Base-by-base conservation (phyloP, 306 rosid species). In the Corylus avellana region DNA sequence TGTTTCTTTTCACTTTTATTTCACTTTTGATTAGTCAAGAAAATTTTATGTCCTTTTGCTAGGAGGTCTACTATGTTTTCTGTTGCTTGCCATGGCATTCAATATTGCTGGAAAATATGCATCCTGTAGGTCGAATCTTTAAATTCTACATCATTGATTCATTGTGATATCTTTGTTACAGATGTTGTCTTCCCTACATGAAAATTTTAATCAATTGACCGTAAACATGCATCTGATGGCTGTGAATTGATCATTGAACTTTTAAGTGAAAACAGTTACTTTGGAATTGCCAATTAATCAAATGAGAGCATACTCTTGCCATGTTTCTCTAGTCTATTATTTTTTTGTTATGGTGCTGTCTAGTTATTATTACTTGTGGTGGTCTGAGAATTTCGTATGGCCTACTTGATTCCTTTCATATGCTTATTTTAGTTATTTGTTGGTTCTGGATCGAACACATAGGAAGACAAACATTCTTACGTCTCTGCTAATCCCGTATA, bases 401-500 rank as follows among this genome's bases (percentile, higher is more conserved):
- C 10, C 67, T 1, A 2, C 20, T 35, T n/a, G 51, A 29, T 20
- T 20, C 8, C 8, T 49, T 71, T 29, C 66, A 29, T 27, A 18
- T 81, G 57, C 74, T 74, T 7, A 18, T 25, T 84, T 82, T 83
- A 95, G 99, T 47, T 95, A 95, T 77, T 83, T 95, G 86, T 80
- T 95, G 90, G 4, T 93, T 77, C 87, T 95, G 96, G 99, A 95
- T 81, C 94, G 96, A 68, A 95, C 99, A 50, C 81, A 91, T 87
- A 93, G 98, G 99, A 95, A 74, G 85, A 91, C 99, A 37, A 95
- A 95, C 83, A 93, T 95, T 54, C 97, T 95, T 47, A 93, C 99
- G 39, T 49, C 89, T 55, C 89, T 93, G 3, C 80, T 95, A 75
- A 93, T 95, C 83, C 99, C 99, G 14, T 95, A 95, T 88, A 95